Percentiles rank a stretch among this genome's conserved stretches.
Conservation (phyloP, 139 green algal genomes). For the Coelastrella sp. region DNA sequence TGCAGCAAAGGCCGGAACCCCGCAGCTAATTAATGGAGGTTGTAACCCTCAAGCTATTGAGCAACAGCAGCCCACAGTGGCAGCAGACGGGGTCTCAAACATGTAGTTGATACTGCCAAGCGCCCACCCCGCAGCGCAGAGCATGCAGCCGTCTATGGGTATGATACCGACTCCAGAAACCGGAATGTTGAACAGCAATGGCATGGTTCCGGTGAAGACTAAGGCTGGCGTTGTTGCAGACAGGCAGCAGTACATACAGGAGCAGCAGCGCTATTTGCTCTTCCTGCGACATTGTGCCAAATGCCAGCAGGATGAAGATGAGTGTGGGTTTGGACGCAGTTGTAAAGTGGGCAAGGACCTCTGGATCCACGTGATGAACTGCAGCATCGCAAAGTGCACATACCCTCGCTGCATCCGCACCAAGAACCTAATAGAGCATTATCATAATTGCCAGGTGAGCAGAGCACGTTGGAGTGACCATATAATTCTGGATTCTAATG, state of each 20-base stretch:
- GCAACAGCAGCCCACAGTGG: slow-evolving; percentile 46
- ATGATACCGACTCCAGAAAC: no score
- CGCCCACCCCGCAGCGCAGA: slow-evolving; percentile 12
- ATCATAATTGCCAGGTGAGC: slow-evolving; percentile 88
- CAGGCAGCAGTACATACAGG: slow-evolving; percentile 60
- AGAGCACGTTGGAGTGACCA: no score
- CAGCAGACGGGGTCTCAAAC: slow-evolving; percentile 21
- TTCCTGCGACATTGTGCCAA: slow-evolving; percentile 96
- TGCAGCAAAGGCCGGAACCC: not conserved
- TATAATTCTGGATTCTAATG: no score
- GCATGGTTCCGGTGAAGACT: no score
- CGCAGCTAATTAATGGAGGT: not conserved
- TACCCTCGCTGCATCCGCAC: slow-evolving; percentile 88
- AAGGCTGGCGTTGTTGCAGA: slow-evolving; percentile 23
- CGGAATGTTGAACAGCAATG: slow-evolving; percentile 17
- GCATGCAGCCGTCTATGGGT: slow-evolving; percentile 25
- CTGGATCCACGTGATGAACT: slow-evolving; percentile 92
- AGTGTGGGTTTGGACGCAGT: slow-evolving; percentile 84
- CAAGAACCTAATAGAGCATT: slow-evolving; percentile 94
- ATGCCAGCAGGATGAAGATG: slow-evolving; percentile 78
- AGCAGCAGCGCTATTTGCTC: slow-evolving; percentile 96
- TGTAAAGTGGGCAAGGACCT: slow-evolving; percentile 89
- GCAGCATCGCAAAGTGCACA: slow-evolving; percentile 79
- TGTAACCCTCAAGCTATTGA: slow-evolving; percentile 21
- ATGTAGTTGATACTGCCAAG: slow-evolving; percentile 26